Percentiles rank a stretch among this genome's conserved stretches.
Conservation (phyloP, 139 green algal species). For the Ostreobium quekettii region DNA sequence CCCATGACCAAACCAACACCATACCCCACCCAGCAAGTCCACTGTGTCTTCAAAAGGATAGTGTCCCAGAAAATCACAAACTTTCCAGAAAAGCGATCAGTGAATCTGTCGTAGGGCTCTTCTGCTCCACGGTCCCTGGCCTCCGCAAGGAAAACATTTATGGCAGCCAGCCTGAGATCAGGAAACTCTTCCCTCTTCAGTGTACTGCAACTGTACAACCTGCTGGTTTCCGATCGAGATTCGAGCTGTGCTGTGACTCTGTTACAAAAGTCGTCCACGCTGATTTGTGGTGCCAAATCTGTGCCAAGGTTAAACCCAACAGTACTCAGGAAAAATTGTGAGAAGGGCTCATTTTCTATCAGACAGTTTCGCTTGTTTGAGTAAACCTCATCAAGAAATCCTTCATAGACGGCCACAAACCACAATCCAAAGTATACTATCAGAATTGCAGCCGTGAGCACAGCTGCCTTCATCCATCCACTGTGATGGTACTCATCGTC, state of each 20-base stretch:
- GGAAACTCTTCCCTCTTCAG: too few species aligned
- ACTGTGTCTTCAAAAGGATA: background rate
- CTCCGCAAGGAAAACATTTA: too few species aligned
- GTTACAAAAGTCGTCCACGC: too few species aligned
- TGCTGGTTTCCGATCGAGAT: too few species aligned
- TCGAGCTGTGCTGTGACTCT: too few species aligned
- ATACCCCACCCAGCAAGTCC: slow-evolving; percentile 6
- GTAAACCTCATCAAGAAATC: slow-evolving; percentile 10
- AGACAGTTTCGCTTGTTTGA: background rate
- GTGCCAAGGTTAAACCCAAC: too few species aligned
- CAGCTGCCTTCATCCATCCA: slow-evolving; percentile 5
- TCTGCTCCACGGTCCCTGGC: too few species aligned
- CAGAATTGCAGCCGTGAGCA: slow-evolving; percentile 5
- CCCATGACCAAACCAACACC: slow-evolving; percentile 6
- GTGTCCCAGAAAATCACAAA: slow-evolving; percentile 5
- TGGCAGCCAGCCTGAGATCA: too few species aligned
- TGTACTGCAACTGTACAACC: background rate
- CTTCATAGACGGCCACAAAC: background rate
- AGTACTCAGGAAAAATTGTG: slow-evolving; percentile 1
- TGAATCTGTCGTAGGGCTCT: background rate
- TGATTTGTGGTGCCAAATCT: too few species aligned
- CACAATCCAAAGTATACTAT: slow-evolving; percentile 1
- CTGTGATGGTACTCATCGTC: slow-evolving; percentile 4
- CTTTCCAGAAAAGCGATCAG: slow-evolving; percentile 1
- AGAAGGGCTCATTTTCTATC: background rate